Evolutionary conservation across 495 filamentous ascomycete species (phyloP).

Genomic region (Zalerion maritima): DNA sequence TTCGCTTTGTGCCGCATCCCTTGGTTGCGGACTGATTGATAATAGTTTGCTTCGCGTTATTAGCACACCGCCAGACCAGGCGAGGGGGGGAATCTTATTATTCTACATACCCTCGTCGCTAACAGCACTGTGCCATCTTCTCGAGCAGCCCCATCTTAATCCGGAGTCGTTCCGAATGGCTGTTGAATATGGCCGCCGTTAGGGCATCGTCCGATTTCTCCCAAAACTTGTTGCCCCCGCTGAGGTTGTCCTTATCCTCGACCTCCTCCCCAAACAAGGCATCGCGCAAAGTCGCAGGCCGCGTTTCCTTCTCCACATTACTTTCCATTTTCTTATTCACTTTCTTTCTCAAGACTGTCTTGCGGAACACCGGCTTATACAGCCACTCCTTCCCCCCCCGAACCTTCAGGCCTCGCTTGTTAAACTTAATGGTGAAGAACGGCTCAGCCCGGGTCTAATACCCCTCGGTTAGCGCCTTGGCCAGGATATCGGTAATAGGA

Average conservation of each 20-base stretch:
- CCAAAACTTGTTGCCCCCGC: slow-evolving; percentile 3
- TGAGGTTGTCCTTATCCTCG: too few species aligned
- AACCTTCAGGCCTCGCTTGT: slow-evolving; percentile 7
- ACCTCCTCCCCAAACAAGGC: too few species aligned
- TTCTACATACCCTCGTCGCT: slow-evolving; percentile 6
- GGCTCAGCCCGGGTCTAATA: slow-evolving; percentile 7
- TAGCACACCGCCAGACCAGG: slow-evolving; percentile 4
- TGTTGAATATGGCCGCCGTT: slow-evolving; percentile 6
- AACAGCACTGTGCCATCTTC: slow-evolving; percentile 4
- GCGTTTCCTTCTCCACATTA: too few species aligned
- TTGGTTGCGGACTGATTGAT: slow-evolving; percentile 7
- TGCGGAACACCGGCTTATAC: slow-evolving; percentile 7
- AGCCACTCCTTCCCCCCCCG: slow-evolving; percentile 7
- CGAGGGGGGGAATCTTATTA: slow-evolving; percentile 5
- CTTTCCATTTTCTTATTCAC: too few species aligned
- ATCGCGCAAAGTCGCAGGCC: too few species aligned
- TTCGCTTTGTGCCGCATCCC: slow-evolving; percentile 7
- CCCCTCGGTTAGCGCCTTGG: slow-evolving; percentile 6
- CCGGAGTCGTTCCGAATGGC: slow-evolving; percentile 5
- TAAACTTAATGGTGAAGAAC: slow-evolving; percentile 7
- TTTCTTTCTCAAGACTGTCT: too few species aligned
- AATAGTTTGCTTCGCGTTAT: slow-evolving; percentile 5
- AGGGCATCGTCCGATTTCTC: slow-evolving; percentile 7
- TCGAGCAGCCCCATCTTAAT: slow-evolving; percentile 6
- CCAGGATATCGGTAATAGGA: slow-evolving; percentile 6